Evolutionary conservation across 768 basidiomycete genomes (phyloP), one percentile per base, ranked within the genome.

Genomic region (Phaeolepiota aurea): DNA sequence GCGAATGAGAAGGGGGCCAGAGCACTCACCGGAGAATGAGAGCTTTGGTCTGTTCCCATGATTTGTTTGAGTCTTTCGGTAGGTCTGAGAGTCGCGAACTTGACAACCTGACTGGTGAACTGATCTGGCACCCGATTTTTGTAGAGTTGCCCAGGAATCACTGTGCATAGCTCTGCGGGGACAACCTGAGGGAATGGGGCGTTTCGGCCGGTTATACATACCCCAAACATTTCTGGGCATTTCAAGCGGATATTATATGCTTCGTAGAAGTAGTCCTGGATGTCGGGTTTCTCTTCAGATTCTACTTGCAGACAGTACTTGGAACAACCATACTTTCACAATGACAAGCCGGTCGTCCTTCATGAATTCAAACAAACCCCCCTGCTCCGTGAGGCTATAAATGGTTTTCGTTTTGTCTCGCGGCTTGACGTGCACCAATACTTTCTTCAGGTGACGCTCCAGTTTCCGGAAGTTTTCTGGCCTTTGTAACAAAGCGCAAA

Each of bases 91-190:
- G 82, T 83, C 0, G 86, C 73, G 48, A 88, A 87, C 0, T 73
- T 71, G 1, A 87, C 68, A 5, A 87, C 75, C 7, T 75, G 69
- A 43, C 71, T 76, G 0, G 79, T 84, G 49, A 76, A 77, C 33
- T 85, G 80, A 0, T 79, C 64, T 0, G 86, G 84, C 0, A 88
- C 66, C 41, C 82, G 80, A 50, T 81, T 85, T 35, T 76, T 68
- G 69, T 82, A 77, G 20, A 86, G 77, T 50, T 88, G 86, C 1
- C 87, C 85, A 0, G 68, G 54, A 0, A 73, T 68, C 12, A 88
- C 76, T 0, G 51, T 54, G 51, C 87, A 88, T 1, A 79, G 56
- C 48, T 88, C 85, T 1, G 87, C 53, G 0, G 85, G 85, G 3
- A 84, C 66, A 31, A 77, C 53, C 0, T 83, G 83, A 1, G 80